These are phyloP conservation scores for Psilocybe cubensis DNA, from an alignment of 768 basidiomycete genomes.

Conservation along the genomic window DNA sequence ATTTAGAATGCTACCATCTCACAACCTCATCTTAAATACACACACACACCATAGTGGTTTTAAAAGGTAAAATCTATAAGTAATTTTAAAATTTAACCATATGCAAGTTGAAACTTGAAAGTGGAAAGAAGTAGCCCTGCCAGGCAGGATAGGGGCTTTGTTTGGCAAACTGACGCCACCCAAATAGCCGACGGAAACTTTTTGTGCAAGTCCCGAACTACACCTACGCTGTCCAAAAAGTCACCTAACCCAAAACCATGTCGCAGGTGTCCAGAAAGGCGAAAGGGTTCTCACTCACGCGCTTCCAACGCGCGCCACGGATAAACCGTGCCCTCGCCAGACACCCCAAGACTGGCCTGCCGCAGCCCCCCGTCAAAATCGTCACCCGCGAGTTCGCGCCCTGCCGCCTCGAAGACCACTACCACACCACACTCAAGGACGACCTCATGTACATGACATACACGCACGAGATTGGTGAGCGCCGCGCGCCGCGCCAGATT, in stretches of 20 bases:
- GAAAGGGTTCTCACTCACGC: constrained; percentile 31
- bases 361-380: constrained; percentile 71
- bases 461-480: constrained; percentile 66
- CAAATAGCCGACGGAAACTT: constrained; percentile 8
- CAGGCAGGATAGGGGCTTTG: neutral
- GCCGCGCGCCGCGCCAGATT: constrained; percentile 56
- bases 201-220: neutral
- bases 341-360: constrained; percentile 59
- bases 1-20: no score
- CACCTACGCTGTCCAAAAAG: neutral
- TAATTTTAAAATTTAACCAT: no score
- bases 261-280: constrained; percentile 12
- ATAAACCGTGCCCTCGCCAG: constrained; percentile 46
- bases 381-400: constrained; percentile 71
- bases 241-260: constrained; percentile 4
- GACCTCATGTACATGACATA: constrained; percentile 96
- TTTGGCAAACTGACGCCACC: constrained; percentile 3
- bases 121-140: no score
- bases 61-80: no score
- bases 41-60: no score
- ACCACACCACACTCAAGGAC: constrained; percentile 79
- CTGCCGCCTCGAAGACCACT: constrained; percentile 82
- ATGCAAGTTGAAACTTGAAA: no score
- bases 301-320: constrained; percentile 58
- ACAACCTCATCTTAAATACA: no score